Evolutionary conservation across 306 rosid species (phyloP), one percentile per base, ranked within the genome.

Genomic region (Purshia tridentata): DNA sequence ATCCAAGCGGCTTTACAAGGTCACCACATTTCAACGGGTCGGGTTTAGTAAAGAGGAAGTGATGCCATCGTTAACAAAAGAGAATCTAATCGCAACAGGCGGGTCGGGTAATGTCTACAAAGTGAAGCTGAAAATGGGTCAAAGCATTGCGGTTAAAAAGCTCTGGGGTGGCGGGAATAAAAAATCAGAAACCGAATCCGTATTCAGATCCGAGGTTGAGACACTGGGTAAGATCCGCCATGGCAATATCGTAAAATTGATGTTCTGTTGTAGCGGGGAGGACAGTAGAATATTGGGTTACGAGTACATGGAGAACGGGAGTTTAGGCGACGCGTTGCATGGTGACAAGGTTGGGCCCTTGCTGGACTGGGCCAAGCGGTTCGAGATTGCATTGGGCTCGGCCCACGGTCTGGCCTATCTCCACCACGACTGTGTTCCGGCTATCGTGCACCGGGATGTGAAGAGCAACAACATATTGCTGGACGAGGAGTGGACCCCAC

Each of bases 391-490:
- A 1, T 46, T 90, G 2, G 98, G 96, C 18, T 87, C 90, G 1
- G 92, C 95, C 40, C 78, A 84, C 42, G 98, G 96, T 2, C 47
- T 92, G 80, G 91, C 95, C 45, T 92, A 90, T 51, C 81, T 92
- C 2, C 96, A 90, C 57, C 98, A 91, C 52, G 97, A 91, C 69
- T 90, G 93, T 67, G 86, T 67, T 16, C 96, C 92, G 0, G 61
- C 89, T 0, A 85, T 94, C 37, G 78, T 94, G 66, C 98, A 90
- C 61, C 84, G 99, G 14, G 99, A 94, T 37, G 88, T 91, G 12
- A 94, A 94, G 96, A 94, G 98, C 39, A 94, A 90, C 48, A 94
- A 94, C 78, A 90, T 94, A 45, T 80, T 94, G 73, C 60, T 91
- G 61, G 93, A 91, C 40, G 77, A 41, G 15, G 90, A 94, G 13